phyloP scores from a whole-genome alignment of 1,139 yeast genomes.

The Candida neerlandica region DNA sequence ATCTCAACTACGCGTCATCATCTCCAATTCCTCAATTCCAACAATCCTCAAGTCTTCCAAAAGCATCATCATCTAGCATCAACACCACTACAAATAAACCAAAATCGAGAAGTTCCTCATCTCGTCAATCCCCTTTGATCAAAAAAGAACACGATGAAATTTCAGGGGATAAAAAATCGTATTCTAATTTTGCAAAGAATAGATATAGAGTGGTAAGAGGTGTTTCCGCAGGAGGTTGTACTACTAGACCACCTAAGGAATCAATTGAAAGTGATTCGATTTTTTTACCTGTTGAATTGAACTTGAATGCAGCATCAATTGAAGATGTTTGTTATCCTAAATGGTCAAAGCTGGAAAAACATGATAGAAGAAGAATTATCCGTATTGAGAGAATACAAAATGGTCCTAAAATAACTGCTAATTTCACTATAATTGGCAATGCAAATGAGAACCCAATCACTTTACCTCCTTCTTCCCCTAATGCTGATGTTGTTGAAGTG shows the following conservation, averaged over 20 bases:
- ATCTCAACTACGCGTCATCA: constrained; percentile 10
- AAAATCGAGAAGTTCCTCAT: neutral
- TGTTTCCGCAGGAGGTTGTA: constrained; percentile 59
- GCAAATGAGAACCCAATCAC: constrained; percentile 51
- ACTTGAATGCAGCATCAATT: constrained; percentile 45
- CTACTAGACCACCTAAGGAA: constrained; percentile 57
- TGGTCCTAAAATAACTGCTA: constrained; percentile 47
- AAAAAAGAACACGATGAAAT: constrained; percentile 4
- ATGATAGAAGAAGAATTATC: constrained; percentile 57
- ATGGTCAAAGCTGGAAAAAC: constrained; percentile 50
- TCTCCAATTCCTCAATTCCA: constrained; percentile 3
- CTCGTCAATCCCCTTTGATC: constrained; percentile 2
- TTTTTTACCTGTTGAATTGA: constrained; percentile 50
- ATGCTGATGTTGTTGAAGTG: constrained; percentile 57
- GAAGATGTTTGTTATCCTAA: constrained; percentile 51
- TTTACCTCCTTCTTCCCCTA: constrained; percentile 31
- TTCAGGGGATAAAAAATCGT: neutral
- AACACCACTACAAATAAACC: neutral
- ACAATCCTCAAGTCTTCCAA: neutral
- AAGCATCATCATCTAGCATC: neutral
- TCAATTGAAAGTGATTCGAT: constrained; percentile 32
- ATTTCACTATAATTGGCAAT: constrained; percentile 54
- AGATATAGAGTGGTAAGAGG: constrained; percentile 56
- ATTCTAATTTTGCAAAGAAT: constrained; percentile 4
- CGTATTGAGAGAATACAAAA: constrained; percentile 57